Percentiles rank a stretch among this genome's conserved stretches.
Conservation (phyloP, 106 monocot species). For the Amphibolis antarctica region DNA sequence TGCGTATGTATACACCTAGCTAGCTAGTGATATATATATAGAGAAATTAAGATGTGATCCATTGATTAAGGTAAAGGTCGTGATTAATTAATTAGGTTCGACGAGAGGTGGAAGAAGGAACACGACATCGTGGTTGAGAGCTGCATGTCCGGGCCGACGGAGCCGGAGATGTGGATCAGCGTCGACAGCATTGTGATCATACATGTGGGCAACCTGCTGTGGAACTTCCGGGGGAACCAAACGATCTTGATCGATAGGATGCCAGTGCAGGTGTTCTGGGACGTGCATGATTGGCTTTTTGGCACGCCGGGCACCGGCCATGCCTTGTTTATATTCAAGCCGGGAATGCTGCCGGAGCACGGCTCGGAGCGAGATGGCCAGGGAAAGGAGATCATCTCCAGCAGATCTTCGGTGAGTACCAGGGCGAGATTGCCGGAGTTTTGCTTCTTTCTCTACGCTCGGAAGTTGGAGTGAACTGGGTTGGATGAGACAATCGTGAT, state of each 20-base stretch:
- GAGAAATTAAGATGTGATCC: no score
- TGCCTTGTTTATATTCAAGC: conserved; percentile 68
- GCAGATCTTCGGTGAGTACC: neutral
- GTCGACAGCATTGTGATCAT: conserved; percentile 53
- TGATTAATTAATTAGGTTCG: conserved; percentile 25
- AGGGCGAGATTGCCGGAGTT: conserved; percentile 22
- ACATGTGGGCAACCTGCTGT: conserved; percentile 63
- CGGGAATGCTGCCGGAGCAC: conserved; percentile 7
- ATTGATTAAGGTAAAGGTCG: no score
- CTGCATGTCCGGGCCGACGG: conserved; percentile 30
- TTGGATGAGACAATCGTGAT: no score
- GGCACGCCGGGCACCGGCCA: conserved; percentile 27
- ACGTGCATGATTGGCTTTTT: conserved; percentile 86
- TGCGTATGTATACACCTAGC: no score
- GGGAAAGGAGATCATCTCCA: neutral
- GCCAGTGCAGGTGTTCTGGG: conserved; percentile 87
- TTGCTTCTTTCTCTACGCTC: conserved; percentile 70
- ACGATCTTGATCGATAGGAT: conserved; percentile 47
- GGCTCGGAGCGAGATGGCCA: neutral
- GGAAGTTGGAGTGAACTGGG: conserved; percentile 43
- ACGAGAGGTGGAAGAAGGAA: conserved; percentile 40
- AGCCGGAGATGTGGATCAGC: conserved; percentile 83
- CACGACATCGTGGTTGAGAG: conserved; percentile 76
- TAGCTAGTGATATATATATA: no score
- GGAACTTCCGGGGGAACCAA: conserved; percentile 88